Percentiles rank a stretch among this genome's conserved stretches.
These are phyloP conservation scores for Colletotrichum graminicola DNA, from an alignment of 2,329 filamentous ascomycete species.

Conservation along the genomic window DNA sequence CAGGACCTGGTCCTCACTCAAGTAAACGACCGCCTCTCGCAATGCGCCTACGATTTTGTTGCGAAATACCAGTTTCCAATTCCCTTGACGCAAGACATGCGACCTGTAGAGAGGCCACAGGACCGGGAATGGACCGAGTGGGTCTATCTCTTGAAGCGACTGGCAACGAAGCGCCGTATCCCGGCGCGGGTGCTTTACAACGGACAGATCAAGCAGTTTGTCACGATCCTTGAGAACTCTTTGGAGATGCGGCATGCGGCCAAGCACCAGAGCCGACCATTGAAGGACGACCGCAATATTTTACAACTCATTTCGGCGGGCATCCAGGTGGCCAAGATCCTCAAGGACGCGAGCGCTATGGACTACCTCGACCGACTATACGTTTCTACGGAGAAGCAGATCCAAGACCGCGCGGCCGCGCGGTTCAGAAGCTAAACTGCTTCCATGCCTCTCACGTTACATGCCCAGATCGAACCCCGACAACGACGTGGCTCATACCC, in stretches of 20 bases:
- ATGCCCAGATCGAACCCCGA: constrained; percentile 11
- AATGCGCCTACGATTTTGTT: constrained; percentile 90
- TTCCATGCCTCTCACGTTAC: constrained; percentile 3
- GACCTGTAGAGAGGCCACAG: constrained; percentile 78
- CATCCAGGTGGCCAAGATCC: constrained; percentile 87
- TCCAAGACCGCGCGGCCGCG: constrained; percentile 72
- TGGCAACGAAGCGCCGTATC: constrained; percentile 88
- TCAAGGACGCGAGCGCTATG: constrained; percentile 88
- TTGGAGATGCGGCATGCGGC: constrained; percentile 89
- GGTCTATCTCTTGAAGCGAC: constrained; percentile 87
- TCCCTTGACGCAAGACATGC: constrained; percentile 84
- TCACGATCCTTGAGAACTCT: constrained; percentile 89
- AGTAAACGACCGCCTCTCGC: constrained; percentile 87
- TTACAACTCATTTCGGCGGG: constrained; percentile 89
- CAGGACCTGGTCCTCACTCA: constrained; percentile 84
- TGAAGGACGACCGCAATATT: constrained; percentile 91
- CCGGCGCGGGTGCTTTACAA: constrained; percentile 87
- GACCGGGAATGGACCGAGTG: constrained; percentile 93
- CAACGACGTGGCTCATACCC: constrained; percentile 17
- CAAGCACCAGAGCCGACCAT: constrained; percentile 83
- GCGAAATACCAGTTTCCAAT: constrained; percentile 93
- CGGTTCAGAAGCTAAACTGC: constrained; percentile 54
- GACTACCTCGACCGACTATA: constrained; percentile 85
- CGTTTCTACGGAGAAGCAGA: constrained; percentile 83
- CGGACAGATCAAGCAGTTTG: constrained; percentile 91